Base-by-base conservation (phyloP, 371 early-diverging fungal genomes). In the Batkoa obscura region DNA sequence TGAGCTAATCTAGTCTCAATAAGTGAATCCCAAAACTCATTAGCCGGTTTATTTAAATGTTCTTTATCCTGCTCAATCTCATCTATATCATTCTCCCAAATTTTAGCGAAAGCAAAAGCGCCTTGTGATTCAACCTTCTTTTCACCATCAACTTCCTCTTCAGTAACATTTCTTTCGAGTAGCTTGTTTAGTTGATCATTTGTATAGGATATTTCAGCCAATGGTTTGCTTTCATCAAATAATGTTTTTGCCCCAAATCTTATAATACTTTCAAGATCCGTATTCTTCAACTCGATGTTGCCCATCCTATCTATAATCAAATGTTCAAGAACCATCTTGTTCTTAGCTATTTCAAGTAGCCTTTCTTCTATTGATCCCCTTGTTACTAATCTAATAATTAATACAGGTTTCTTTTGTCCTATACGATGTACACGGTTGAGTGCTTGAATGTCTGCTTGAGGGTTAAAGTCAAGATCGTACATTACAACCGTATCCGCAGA, bases 381-480 rank as follows among this genome's bases (percentile, higher is more conserved):
- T 17, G 33, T 31, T 13, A 99, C 86, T 55, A 99, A 87, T 52
- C 99, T 75, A 69, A 89, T 98, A 3, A 99, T 97, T 59, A 84
- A 79, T 17, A 99, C 99, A 61, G 94, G 93, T 66, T 96, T 96
- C 45, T 82, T 96, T 66, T 99, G 99, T 2, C 99, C 99, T 56
- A 99, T 95, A 68, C 99, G 88, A 73, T 99, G 99, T 6, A 98
- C 99, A 58, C 99, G 86, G 68, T 98, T 98, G 72, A 79, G 75
- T 6, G 94, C 95, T 71, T 96, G 95, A 31, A 94, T 68, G 71
- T 96, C 97, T 13, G 86, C 91, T 71, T 94, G 94, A 17, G 97
- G 97, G 64, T 96, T 96, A 64, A 97, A 99, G 68, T 99, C 99
- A 63, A 86, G 90, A 68, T 99, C 99, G 64, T 88, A 99, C 58